Percentiles rank a stretch among this genome's conserved stretches.
phyloP scores from a whole-genome alignment of 768 basidiomycete genomes.

The Leccinum aurantiacum region DNA sequence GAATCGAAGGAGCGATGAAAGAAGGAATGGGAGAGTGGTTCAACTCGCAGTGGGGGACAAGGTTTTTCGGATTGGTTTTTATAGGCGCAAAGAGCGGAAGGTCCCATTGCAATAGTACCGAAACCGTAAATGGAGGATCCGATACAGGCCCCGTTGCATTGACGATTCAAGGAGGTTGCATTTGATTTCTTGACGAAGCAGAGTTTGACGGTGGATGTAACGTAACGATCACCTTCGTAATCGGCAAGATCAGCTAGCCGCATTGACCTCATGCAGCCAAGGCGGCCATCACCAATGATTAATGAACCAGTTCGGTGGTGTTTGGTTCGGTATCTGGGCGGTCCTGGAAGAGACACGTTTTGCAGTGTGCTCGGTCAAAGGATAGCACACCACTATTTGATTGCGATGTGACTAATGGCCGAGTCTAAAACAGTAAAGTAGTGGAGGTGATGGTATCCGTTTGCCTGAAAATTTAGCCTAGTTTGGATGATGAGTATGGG shows the following conservation, averaged over 20 bases:
- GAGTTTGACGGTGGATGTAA: neutral
- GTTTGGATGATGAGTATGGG: neutral
- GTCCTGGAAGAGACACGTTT: neutral
- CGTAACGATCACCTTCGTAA: conserved; percentile 11
- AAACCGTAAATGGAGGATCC: conserved; percentile 7
- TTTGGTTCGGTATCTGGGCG: neutral
- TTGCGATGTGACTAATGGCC: neutral
- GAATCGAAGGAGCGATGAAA: conserved; percentile 1
- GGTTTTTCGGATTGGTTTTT: conserved; percentile 15
- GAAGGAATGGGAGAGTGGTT: neutral
- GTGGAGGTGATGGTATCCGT: neutral
- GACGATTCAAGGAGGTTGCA: conserved; percentile 2
- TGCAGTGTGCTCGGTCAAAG: neutral
- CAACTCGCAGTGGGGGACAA: neutral
- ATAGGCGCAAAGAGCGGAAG: conserved; percentile 16
- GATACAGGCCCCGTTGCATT: neutral
- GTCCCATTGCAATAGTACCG: neutral
- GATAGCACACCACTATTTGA: neutral
- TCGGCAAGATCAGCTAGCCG: conserved; percentile 6
- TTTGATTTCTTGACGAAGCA: conserved; percentile 8
- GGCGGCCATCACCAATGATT: neutral
- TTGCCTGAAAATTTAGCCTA: neutral
- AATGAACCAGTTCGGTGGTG: conserved; percentile 9
- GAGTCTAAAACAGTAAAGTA: neutral
- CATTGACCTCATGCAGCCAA: conserved; percentile 12